Evolutionary conservation across 331 rosid genomes (phyloP), one percentile per base, ranked within the genome.

Genomic region (Ulmus americana): DNA sequence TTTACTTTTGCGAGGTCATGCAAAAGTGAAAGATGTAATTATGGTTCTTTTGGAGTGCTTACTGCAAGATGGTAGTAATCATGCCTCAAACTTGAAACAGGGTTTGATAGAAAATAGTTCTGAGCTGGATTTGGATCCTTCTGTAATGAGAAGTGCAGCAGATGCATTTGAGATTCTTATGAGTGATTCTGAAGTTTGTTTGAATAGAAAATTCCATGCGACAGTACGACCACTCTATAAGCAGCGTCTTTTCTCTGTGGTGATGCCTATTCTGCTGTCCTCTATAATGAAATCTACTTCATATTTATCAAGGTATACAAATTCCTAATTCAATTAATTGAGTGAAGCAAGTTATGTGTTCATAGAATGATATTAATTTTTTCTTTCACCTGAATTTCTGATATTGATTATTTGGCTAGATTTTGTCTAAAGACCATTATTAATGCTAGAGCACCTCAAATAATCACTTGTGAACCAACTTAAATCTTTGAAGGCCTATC

Each of bases 151-250:
- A 84, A 75, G 70, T 54, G 91, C 95, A 3, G 91, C 97, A 52
- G 95, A 92, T 79, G 94, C 95, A 49, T 92, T 92, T 82, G 90
- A 76, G 74, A 64, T 92, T 87, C 86, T 92, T 60, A 81, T 92
- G 95, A 80, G 88, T 77, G 98, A 92, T 79, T 85, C 95, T 72
- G 95, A 83, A 60, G 84, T 51, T 64, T 92, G 97, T 84, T 81
- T 92, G 80, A 89, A 89, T 76, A 77, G 61, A 53, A 82, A 68
- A 46, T 87, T 79, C 50, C 90, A 87, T 82, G 95, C 89, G 59
- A 82, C 76, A 59, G 65, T 82, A 74, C 79, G 97, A 55, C 97
- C 98, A 70, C 88, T 92, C 44, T 79, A 83, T 83, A 92, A 89
- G 82, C 98, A 92, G 85, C 88, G 91, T 15, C 88, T 87, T 80